These are phyloP conservation scores for Jimgerdemannia flammicorona DNA, from an alignment of 192 early-diverging fungal genomes.

Conservation along the genomic window DNA sequence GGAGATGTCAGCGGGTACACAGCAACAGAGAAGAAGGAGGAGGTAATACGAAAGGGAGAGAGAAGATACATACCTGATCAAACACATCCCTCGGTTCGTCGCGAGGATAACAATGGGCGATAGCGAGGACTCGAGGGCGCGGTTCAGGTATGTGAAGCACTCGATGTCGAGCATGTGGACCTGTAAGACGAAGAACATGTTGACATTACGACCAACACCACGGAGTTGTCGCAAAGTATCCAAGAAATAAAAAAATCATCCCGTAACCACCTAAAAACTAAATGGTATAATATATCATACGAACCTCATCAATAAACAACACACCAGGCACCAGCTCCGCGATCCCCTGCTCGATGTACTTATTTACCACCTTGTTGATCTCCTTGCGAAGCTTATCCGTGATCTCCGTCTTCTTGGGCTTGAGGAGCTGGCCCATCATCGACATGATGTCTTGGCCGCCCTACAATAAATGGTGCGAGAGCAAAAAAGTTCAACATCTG, in stretches of 20 bases:
- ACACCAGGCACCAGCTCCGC: conserved; percentile 98
- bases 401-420: conserved; percentile 99
- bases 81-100: conserved; percentile 94
- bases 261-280: too few relatives aligned
- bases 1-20: too few relatives aligned
- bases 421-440: conserved; percentile 97
- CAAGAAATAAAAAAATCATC: too few relatives aligned
- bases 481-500: too few relatives aligned
- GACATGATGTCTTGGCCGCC: conserved; percentile 98
- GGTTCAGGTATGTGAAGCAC: conserved; percentile 99
- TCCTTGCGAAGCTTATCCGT: conserved; percentile 97
- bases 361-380: conserved; percentile 99
- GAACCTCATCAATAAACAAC: conserved; percentile 94
- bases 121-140: conserved; percentile 92
- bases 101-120: conserved; percentile 98
- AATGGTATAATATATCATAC: not conserved
- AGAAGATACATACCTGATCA: conserved; percentile 43
- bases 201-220: conserved; percentile 7
- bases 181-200: conserved; percentile 27
- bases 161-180: conserved; percentile 99
- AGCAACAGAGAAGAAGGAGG: too few relatives aligned
- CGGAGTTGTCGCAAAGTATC: too few relatives aligned
- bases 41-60: not conserved
- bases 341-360: conserved; percentile 97
- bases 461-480: too few relatives aligned